Evolutionary conservation across 352 stramenopile genomes (phyloP).

Genomic region (Globisporangium parvum): DNA sequence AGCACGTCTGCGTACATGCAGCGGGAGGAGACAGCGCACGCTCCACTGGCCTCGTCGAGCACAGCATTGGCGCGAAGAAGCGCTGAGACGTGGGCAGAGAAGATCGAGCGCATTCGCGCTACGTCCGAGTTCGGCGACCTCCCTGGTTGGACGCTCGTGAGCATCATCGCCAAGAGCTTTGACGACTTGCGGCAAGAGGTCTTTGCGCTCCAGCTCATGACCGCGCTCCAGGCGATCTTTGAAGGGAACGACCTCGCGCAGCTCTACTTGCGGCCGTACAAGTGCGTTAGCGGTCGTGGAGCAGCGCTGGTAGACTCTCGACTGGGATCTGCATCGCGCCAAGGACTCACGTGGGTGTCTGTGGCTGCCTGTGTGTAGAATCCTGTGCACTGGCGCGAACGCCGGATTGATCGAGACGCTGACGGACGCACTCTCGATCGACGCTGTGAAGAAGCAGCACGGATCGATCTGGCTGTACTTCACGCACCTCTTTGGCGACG

Average conservation of each 20-base stretch:
- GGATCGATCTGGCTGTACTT: slow-evolving; percentile 47
- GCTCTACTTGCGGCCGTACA: slow-evolving; percentile 30
- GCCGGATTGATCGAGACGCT: slow-evolving; percentile 92
- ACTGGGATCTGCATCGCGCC: no score
- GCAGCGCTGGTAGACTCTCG: no score
- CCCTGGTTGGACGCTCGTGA: slow-evolving; percentile 27
- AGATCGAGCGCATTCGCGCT: slow-evolving; percentile 13
- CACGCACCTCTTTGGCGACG: slow-evolving; percentile 61
- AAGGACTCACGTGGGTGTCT: no score
- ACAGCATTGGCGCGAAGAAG: not conserved
- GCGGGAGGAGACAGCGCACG: no score
- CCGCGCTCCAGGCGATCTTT: slow-evolving; percentile 23
- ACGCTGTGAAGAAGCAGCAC: slow-evolving; percentile 83
- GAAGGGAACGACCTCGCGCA: slow-evolving; percentile 19
- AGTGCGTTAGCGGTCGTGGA: slow-evolving; percentile 5
- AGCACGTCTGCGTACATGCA: slow-evolving; percentile 15
- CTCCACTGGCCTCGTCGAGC: no score
- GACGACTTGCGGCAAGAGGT: slow-evolving; percentile 35
- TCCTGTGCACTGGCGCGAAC: slow-evolving; percentile 81
- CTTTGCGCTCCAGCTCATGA: slow-evolving; percentile 33
- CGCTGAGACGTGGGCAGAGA: slow-evolving; percentile 15
- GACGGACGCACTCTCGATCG: slow-evolving; percentile 88
- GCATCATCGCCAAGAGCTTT: slow-evolving; percentile 36
- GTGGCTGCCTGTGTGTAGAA: no score
- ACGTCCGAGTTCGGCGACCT: slow-evolving; percentile 17